Evolutionary conservation across 2,329 filamentous ascomycete genomes (phyloP).

Genomic region (Venturia oleaginea): DNA sequence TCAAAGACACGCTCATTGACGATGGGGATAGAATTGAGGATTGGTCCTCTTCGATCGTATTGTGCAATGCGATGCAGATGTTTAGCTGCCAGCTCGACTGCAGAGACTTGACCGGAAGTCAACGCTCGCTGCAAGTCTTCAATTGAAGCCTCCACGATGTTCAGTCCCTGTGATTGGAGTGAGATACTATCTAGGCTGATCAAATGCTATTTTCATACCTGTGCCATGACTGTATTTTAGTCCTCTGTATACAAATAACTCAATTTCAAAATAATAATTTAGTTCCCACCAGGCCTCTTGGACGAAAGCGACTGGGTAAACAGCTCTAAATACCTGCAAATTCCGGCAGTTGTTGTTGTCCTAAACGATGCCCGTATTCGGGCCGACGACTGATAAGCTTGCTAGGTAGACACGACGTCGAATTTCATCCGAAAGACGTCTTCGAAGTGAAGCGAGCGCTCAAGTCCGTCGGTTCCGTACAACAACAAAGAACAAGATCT

Average conservation of each 20-base stretch:
- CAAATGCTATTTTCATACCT: background rate
- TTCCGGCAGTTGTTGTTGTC: background rate
- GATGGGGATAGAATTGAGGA: constrained; percentile 41
- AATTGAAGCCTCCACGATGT: constrained; percentile 41
- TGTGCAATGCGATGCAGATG: constrained; percentile 40
- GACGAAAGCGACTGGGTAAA: background rate
- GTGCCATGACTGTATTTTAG: background rate
- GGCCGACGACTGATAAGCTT: background rate
- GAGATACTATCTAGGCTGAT: background rate
- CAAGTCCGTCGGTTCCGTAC: background rate
- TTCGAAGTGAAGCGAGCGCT: background rate
- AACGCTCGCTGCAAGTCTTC: constrained; percentile 36
- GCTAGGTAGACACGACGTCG: background rate
- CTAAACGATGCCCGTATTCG: background rate
- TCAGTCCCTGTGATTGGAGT: constrained; percentile 14
- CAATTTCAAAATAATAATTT: background rate
- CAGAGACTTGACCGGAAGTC: constrained; percentile 30
- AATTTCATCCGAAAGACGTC: background rate
- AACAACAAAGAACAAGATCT: background rate
- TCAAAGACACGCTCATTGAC: constrained; percentile 38
- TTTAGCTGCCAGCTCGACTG: constrained; percentile 36
- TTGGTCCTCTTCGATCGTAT: constrained; percentile 35
- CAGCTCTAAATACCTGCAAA: background rate
- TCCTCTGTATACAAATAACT: background rate
- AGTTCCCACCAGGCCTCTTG: background rate